These are phyloP conservation scores for Xylaria curta DNA, from an alignment of 495 filamentous ascomycete species.

Conservation along the genomic window DNA sequence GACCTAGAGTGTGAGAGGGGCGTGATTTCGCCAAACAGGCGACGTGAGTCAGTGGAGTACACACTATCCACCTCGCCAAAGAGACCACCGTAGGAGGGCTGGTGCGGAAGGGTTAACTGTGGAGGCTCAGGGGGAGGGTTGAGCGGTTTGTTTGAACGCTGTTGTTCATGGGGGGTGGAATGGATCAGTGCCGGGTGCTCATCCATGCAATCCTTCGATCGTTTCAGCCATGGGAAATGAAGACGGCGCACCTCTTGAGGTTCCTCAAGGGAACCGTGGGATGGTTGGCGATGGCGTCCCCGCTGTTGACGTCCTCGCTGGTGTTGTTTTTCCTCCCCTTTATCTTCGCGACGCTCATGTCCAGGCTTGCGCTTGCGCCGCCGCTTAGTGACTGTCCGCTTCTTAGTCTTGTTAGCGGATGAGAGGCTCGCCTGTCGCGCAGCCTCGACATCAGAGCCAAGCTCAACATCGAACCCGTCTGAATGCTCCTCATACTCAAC, in stretches of 20 bases:
- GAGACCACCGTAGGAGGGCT: slow-evolving; percentile 28
- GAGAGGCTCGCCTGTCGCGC: slow-evolving; percentile 49
- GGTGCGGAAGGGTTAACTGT: slow-evolving; percentile 32
- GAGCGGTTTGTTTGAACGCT: slow-evolving; percentile 32
- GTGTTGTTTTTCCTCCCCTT: slow-evolving; percentile 29
- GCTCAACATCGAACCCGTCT: slow-evolving; percentile 39
- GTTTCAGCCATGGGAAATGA: slow-evolving; percentile 34
- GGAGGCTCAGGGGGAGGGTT: slow-evolving; percentile 29
- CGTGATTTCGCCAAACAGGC: slow-evolving; percentile 39
- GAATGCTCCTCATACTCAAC: slow-evolving; percentile 47
- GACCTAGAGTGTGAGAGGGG: slow-evolving; percentile 28
- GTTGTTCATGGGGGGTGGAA: slow-evolving; percentile 24
- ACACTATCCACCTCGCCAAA: slow-evolving; percentile 39
- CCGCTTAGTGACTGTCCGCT: slow-evolving; percentile 49
- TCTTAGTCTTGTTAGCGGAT: slow-evolving; percentile 56
- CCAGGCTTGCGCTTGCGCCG: slow-evolving; percentile 48
- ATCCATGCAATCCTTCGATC: slow-evolving; percentile 29
- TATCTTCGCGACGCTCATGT: slow-evolving; percentile 37
- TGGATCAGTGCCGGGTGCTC: slow-evolving; percentile 27
- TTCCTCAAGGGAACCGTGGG: slow-evolving; percentile 41
- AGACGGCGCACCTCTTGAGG: slow-evolving; percentile 31
- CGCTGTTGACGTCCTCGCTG: slow-evolving; percentile 36
- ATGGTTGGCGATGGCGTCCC: slow-evolving; percentile 41
- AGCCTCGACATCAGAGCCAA: slow-evolving; percentile 51
- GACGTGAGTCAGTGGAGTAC: slow-evolving; percentile 35